phyloP scores from a whole-genome alignment of 1,284 basidiomycete species.

The Boletellus deceptivus region DNA sequence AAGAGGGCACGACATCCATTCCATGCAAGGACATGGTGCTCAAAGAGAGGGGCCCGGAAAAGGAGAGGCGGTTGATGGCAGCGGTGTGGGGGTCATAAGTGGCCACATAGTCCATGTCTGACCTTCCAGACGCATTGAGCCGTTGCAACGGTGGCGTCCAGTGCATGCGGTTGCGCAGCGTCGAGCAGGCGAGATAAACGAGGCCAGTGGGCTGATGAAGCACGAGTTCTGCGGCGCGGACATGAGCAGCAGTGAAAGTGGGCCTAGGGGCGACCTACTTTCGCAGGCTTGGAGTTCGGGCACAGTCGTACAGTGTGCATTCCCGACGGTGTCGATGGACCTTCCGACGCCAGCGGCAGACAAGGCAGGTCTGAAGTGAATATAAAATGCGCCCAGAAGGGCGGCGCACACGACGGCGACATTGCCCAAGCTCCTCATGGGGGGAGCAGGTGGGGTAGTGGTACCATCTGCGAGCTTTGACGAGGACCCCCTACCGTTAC shows the following conservation, averaged over 20 bases:
- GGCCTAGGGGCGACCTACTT: constrained; percentile 40
- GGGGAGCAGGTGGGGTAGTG: too few species aligned
- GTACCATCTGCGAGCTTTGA: too few species aligned
- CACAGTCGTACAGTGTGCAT: constrained; percentile 46
- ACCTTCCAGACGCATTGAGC: constrained; percentile 46
- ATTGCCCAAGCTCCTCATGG: neutral
- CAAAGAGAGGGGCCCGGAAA: constrained; percentile 38
- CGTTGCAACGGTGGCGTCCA: constrained; percentile 55
- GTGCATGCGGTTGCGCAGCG: constrained; percentile 43
- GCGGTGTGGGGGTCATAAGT: constrained; percentile 53
- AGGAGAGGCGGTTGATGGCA: constrained; percentile 45
- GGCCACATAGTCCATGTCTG: constrained; percentile 58
- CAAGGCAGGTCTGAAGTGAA: constrained; percentile 43
- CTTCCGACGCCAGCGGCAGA: constrained; percentile 43
- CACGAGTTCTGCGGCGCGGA: constrained; percentile 45
- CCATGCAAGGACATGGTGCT: constrained; percentile 63
- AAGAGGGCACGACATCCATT: constrained; percentile 66
- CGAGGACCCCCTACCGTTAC: too few species aligned
- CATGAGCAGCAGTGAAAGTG: neutral
- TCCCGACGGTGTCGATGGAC: constrained; percentile 42
- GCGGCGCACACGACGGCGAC: constrained; percentile 31
- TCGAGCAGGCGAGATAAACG: constrained; percentile 72
- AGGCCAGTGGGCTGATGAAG: constrained; percentile 55
- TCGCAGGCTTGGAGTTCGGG: constrained; percentile 63
- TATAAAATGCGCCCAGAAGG: constrained; percentile 35